These are phyloP conservation scores for Talaromyces rugulosus DNA, from an alignment of 2,329 filamentous ascomycete species.

Conservation along the genomic window DNA sequence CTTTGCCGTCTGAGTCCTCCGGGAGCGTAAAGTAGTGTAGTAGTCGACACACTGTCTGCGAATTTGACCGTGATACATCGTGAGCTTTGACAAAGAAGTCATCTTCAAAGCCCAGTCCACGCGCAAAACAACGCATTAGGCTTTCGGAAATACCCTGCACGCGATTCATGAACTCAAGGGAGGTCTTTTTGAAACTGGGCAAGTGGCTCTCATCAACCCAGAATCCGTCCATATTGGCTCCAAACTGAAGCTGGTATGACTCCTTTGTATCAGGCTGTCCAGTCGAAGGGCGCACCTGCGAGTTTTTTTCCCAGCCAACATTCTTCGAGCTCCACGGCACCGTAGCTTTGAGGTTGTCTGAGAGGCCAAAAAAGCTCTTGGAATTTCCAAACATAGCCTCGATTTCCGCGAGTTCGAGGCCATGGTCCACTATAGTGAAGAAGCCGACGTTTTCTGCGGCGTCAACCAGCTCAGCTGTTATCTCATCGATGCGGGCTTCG, in stretches of 20 bases:
- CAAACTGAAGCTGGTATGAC: conserved; percentile 60
- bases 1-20: conserved; percentile 31
- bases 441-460: conserved; percentile 59
- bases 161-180: conserved; percentile 52
- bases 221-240: conserved; percentile 48
- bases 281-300: conserved; percentile 57
- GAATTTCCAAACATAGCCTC: conserved; percentile 51
- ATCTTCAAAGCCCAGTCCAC: conserved; percentile 53
- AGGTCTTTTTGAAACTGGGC: conserved; percentile 45
- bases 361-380: conserved; percentile 52
- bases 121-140: conserved; percentile 57
- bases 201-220: conserved; percentile 51
- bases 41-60: conserved; percentile 53
- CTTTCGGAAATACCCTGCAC: conserved; percentile 52
- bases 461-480: conserved; percentile 48
- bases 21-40: conserved; percentile 55
- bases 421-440: conserved; percentile 55
- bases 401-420: conserved; percentile 47
- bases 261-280: conserved; percentile 58
- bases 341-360: conserved; percentile 48
- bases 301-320: conserved; percentile 58
- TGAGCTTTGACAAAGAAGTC: conserved; percentile 56
- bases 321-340: conserved; percentile 55
- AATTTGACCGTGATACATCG: conserved; percentile 46
- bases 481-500: conserved; percentile 48